Conservation (phyloP, 2,329 filamentous ascomycete genomes). For the Kalmusia sp. region DNA sequence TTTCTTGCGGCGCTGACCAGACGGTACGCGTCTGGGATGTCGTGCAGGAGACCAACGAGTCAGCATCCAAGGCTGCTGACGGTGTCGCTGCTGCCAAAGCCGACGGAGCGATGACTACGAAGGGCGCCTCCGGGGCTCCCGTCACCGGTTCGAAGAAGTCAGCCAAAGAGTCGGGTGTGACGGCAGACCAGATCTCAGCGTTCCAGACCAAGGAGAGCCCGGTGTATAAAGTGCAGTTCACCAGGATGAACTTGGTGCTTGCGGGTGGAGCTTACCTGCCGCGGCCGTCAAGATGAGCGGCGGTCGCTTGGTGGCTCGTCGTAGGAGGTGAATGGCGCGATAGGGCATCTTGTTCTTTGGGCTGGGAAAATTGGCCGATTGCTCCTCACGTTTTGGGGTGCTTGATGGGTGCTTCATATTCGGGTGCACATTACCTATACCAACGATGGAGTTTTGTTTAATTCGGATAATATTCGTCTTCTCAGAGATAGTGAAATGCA, state of each 20-base stretch:
- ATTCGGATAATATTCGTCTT: background rate
- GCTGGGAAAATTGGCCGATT: no score
- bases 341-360: background rate
- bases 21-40: constrained; percentile 97
- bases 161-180: constrained; percentile 87
- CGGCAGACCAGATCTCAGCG: constrained; percentile 90
- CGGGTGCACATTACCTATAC: background rate
- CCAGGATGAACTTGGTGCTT: constrained; percentile 91
- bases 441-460: background rate
- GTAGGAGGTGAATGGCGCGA: no score
- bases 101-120: constrained; percentile 59
- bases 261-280: constrained; percentile 77
- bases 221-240: constrained; percentile 91
- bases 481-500: background rate
- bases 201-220: constrained; percentile 97
- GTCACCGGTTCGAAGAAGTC: constrained; percentile 67
- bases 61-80: constrained; percentile 57
- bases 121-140: constrained; percentile 55
- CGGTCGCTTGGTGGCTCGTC: no score
- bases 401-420: background rate
- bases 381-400: no score
- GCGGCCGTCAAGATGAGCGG: constrained; percentile 46
- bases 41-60: constrained; percentile 67
- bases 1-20: constrained; percentile 88
- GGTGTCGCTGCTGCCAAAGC: constrained; percentile 55